Evolutionary conservation across 352 stramenopile species (phyloP).

Genomic region (Pythium phragmiticola): DNA sequence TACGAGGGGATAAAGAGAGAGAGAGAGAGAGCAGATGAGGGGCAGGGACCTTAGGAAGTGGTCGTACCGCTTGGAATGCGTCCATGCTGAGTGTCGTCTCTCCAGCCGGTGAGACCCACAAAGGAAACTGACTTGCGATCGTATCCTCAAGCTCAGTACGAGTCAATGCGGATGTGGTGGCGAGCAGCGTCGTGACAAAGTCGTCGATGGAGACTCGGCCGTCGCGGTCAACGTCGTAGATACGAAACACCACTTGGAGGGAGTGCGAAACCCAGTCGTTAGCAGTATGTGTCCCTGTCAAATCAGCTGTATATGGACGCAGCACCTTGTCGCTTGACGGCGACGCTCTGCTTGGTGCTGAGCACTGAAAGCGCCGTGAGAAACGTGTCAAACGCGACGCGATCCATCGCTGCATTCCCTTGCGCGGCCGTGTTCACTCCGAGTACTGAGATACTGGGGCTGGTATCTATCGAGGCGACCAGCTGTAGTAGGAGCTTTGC

Average conservation of each 20-base stretch:
- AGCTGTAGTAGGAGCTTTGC: constrained; percentile 18
- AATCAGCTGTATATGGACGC: no score
- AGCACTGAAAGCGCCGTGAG: constrained; percentile 37
- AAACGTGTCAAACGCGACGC: constrained; percentile 31
- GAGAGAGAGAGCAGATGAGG: neutral
- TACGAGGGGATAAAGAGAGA: neutral
- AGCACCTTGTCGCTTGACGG: constrained; percentile 29
- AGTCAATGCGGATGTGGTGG: constrained; percentile 16
- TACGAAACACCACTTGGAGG: constrained; percentile 38
- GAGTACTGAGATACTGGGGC: neutral
- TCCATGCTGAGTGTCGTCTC: neutral
- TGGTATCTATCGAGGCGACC: constrained; percentile 3
- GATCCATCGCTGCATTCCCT: neutral
- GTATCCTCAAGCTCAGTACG: constrained; percentile 7
- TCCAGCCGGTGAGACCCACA: neutral
- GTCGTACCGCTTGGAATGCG: constrained; percentile 18
- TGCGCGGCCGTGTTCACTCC: neutral
- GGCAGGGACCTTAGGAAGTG: neutral
- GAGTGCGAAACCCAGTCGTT: neutral
- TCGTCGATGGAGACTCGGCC: constrained; percentile 33
- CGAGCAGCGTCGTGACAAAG: constrained; percentile 27
- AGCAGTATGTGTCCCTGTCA: no score
- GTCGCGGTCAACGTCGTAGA: constrained; percentile 39
- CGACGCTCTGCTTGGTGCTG: constrained; percentile 37
- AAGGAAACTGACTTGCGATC: constrained; percentile 8